Percentiles rank a stretch among this genome's conserved stretches.
phyloP scores from a whole-genome alignment of 2,329 filamentous ascomycete genomes.

The Aspergillus eucalypticola region DNA sequence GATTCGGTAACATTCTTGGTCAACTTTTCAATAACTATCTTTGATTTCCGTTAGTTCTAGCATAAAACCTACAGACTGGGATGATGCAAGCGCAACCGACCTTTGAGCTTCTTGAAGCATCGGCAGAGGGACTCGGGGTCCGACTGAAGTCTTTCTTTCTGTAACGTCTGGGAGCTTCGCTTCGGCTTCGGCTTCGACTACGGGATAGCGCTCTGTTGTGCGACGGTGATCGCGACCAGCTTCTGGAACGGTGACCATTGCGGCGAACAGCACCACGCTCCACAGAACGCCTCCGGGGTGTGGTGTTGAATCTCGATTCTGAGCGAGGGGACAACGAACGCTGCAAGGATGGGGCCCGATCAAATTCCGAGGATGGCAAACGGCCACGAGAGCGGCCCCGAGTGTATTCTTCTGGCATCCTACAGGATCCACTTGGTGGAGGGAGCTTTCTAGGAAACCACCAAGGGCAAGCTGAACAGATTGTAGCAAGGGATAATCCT shows the following conservation, averaged over 20 bases:
- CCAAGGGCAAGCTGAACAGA: not conserved
- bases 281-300: constrained; percentile 30
- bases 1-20: constrained; percentile 91
- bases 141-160: constrained; percentile 36
- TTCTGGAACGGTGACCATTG: constrained; percentile 31
- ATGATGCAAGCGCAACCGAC: constrained; percentile 19
- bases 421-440: not conserved
- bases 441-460: not conserved
- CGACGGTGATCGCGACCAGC: constrained; percentile 31
- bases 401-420: constrained; percentile 30
- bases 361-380: constrained; percentile 25
- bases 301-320: constrained; percentile 31
- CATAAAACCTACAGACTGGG: not conserved
- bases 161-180: constrained; percentile 31
- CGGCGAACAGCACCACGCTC: constrained; percentile 24
- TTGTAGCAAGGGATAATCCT: not conserved
- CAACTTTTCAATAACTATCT: constrained; percentile 95
- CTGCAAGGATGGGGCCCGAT: constrained; percentile 26
- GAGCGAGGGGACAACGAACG: constrained; percentile 40
- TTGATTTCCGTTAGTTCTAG: not conserved
- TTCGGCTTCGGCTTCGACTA: constrained; percentile 36
- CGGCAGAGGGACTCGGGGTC: constrained; percentile 27
- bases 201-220: constrained; percentile 33
- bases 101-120: constrained; percentile 39
- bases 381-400: constrained; percentile 32